phyloP scores from a whole-genome alignment of 2,329 filamentous ascomycete genomes.

The Trichoderma sp. region DNA sequence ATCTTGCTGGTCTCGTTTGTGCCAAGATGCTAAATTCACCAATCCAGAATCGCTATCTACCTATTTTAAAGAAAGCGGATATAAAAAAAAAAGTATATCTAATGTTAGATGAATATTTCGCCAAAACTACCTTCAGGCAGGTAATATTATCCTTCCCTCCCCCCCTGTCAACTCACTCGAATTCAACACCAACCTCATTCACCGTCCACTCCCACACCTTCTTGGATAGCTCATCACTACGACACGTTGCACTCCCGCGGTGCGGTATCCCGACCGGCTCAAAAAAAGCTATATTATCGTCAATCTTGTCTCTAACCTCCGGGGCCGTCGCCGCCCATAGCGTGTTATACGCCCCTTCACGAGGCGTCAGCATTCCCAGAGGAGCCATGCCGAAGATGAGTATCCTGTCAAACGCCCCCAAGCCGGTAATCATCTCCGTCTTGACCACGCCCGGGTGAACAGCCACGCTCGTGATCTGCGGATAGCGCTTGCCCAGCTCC shows the following conservation, averaged over 20 bases:
- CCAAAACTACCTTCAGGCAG: background rate
- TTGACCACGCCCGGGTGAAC: conserved; percentile 31
- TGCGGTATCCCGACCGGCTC: conserved; percentile 30
- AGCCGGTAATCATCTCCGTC: conserved; percentile 27
- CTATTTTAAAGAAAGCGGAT: background rate
- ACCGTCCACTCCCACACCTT: conserved; percentile 38
- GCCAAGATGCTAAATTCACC: background rate
- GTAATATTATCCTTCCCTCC: background rate
- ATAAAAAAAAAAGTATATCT: background rate
- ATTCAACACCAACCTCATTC: conserved; percentile 25
- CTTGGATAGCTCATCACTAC: conserved; percentile 29
- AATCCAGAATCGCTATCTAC: background rate
- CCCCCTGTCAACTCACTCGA: background rate
- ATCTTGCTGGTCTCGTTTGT: background rate
- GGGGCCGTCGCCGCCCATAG: conserved; percentile 12
- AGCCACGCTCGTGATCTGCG: conserved; percentile 26
- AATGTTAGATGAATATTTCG: background rate
- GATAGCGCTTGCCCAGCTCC: conserved; percentile 28
- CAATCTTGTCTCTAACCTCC: conserved; percentile 20
- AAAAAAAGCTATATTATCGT: conserved; percentile 35
- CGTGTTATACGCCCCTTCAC: conserved; percentile 5
- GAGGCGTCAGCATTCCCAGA: conserved; percentile 22
- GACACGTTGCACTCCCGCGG: conserved; percentile 23
- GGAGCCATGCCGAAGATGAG: background rate
- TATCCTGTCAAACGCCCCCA: background rate